Base-by-base conservation (phyloP, 805 yeast species). In the Saccharomyces mikatae region DNA sequence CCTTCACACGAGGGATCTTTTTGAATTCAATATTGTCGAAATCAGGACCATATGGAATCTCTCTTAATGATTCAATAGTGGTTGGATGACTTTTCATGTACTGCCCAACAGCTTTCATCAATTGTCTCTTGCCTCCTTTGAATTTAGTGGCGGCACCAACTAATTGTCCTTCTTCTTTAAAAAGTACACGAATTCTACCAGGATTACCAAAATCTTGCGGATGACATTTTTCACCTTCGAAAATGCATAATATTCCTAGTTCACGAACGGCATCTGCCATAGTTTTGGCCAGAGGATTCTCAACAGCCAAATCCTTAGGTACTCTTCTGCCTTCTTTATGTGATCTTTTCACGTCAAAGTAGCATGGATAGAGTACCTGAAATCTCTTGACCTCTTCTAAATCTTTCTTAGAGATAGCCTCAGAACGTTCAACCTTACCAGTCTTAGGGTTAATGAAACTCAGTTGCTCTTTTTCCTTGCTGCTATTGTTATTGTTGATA, bases 151-250 rank as follows among this genome's bases (percentile, higher is more conserved):
- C 58, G 4, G 60, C 62, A 17, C 68, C 66, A 13, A 71, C 74
- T 10, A 76, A 67, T 28, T 69, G 62, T 1, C 81, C 83, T 10
- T 77, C 71, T 49, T 79, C 78, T 63, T 82, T 85, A 46, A 89
- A 60, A 48, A 82, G 74, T 24, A 90, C 86, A 60, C 96, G 81
- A 36, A 94, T 91, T 64, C 98, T 79, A n/a, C 99, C 99, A 4
- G 97, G 95, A 66, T 92, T 92, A 60, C 98, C 96, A 79, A 86
- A 94, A 71, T 92, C 98, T 70, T 91, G 96, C 11, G 98, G 98
- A 71, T 92, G 99, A 1, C 86, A 71, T 73, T 90, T 94, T 56
- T 86, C 89, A 57, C 92, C 83, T 71, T 88, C 94, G 55, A 83
- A 76, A 47, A 85, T 74, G 41, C 72, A 70, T 3, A 63, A 58